A percentile compares a stretch with the other conserved stretches of the same genome.
Evolutionary conservation across 306 rosid species (phyloP).

Genomic region (Sophora flavescens): DNA sequence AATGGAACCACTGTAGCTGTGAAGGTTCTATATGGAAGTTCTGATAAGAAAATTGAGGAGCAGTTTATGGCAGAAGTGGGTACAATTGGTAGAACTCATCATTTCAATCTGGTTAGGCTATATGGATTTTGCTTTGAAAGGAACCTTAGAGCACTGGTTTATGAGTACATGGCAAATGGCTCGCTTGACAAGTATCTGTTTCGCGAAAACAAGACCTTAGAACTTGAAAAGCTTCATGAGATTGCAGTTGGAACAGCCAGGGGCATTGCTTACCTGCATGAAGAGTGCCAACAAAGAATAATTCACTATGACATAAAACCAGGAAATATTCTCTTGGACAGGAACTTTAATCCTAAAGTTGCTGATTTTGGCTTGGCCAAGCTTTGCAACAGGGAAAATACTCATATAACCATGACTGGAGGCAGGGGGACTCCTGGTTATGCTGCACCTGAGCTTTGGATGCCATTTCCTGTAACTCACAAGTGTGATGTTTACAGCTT

Average conservation of each 20-base stretch:
- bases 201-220: conserved; percentile 40
- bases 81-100: conserved; percentile 52
- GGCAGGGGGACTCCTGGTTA: conserved; percentile 69
- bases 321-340: conserved; percentile 59
- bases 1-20: conserved; percentile 55
- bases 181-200: conserved; percentile 60
- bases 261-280: conserved; percentile 62
- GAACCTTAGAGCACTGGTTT: conserved; percentile 57
- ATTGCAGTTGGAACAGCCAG: conserved; percentile 61
- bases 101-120: conserved; percentile 58
- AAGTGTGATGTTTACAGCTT: conserved; percentile 70
- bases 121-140: conserved; percentile 58
- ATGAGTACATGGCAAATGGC: conserved; percentile 57
- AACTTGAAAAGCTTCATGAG: conserved; percentile 54
- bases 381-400: conserved; percentile 51
- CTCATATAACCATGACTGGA: conserved; percentile 53
- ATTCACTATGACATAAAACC: conserved; percentile 70
- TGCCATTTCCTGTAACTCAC: conserved; percentile 55
- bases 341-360: conserved; percentile 53
- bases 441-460: conserved; percentile 64
- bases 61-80: conserved; percentile 55
- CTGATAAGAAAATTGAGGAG: conserved; percentile 50
- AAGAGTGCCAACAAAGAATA: conserved; percentile 60
- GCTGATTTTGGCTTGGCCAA: conserved; percentile 70
- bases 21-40: conserved; percentile 52